Conservation (phyloP, 106 monocot genomes). For the Allium cepa region DNA sequence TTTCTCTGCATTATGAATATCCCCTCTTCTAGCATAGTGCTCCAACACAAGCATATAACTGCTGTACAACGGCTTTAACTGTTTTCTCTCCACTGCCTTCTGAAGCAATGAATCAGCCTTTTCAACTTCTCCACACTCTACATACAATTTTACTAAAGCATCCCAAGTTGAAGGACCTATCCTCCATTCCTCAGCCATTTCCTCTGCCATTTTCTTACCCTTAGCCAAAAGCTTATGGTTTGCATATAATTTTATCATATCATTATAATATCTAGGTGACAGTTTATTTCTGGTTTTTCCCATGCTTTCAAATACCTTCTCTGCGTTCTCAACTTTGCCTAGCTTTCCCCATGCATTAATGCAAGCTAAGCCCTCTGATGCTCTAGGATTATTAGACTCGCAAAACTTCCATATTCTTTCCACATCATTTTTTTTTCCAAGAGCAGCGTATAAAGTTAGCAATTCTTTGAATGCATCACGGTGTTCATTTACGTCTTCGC, state of each 20-base stretch:
- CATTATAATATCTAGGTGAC: slow-evolving; percentile 33
- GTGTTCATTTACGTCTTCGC: too few species aligned
- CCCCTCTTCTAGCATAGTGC: slow-evolving; percentile 41
- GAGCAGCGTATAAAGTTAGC: slow-evolving; percentile 54
- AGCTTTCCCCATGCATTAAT: slow-evolving; percentile 75
- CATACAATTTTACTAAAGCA: slow-evolving; percentile 43
- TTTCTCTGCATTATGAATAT: slow-evolving; percentile 66
- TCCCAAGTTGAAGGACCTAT: slow-evolving; percentile 52
- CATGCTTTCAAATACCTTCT: slow-evolving; percentile 57
- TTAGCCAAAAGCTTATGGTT: slow-evolving; percentile 47
- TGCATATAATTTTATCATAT: slow-evolving; percentile 54
- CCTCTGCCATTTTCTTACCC: slow-evolving; percentile 47
- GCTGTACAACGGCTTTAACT: slow-evolving; percentile 35
- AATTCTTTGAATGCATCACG: slow-evolving; percentile 13
- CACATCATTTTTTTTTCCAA: slow-evolving; percentile 60
- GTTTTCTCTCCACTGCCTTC: slow-evolving; percentile 26
- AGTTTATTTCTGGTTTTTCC: slow-evolving; percentile 29
- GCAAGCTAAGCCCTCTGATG: slow-evolving; percentile 32
- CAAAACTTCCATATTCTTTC: slow-evolving; percentile 69
- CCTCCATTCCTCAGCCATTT: slow-evolving; percentile 48
- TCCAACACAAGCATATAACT: slow-evolving; percentile 37
- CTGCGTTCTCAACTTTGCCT: slow-evolving; percentile 56
- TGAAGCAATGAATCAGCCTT: slow-evolving; percentile 60
- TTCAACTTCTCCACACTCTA: slow-evolving; percentile 50
- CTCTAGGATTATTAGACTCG: slow-evolving; percentile 12